Percentiles rank a stretch among this genome's conserved stretches.
These are phyloP conservation scores for Dactylellina haptotyla DNA, from an alignment of 2,329 filamentous ascomycete genomes.

Conservation along the genomic window DNA sequence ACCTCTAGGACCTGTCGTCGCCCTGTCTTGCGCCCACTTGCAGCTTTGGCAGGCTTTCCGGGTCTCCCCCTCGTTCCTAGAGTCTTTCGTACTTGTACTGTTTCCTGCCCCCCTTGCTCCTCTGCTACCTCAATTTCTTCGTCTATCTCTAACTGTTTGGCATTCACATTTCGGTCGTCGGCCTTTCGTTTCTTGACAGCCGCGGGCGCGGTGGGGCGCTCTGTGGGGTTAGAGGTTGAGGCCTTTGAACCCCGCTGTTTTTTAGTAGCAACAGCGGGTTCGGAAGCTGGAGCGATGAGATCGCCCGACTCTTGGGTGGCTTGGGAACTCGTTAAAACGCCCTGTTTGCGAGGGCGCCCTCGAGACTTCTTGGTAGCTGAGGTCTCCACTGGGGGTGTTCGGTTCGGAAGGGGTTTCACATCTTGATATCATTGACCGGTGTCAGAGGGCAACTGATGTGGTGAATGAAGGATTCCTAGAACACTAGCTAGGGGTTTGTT, in stretches of 20 bases:
- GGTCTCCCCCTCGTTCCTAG: slow-evolving; percentile 5
- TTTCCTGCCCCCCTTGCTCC: no score
- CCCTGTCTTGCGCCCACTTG: slow-evolving; percentile 4
- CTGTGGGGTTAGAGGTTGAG: neutral
- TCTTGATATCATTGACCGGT: neutral
- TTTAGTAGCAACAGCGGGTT: neutral
- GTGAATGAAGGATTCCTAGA: neutral
- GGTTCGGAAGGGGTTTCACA: slow-evolving; percentile 2
- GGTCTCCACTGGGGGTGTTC: slow-evolving; percentile 15
- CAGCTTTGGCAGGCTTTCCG: slow-evolving; percentile 2
- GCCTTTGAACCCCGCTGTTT: neutral
- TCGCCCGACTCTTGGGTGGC: slow-evolving; percentile 5
- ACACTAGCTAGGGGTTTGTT: neutral
- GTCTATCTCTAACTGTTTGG: neutral
- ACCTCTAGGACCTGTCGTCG: slow-evolving; percentile 11
- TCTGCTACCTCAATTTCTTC: slow-evolving; percentile 9
- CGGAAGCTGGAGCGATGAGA: neutral
- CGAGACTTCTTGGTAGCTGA: slow-evolving; percentile 29
- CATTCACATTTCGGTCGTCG: neutral
- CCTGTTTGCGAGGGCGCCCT: slow-evolving; percentile 44
- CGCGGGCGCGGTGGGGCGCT: neutral
- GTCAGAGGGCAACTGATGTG: neutral
- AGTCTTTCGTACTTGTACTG: neutral
- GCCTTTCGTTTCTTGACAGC: slow-evolving; percentile 3
- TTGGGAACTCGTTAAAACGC: neutral